These are phyloP conservation scores for Blastocrithidia nonstop DNA, from an alignment of 208 protist species.

Conservation along the genomic window DNA sequence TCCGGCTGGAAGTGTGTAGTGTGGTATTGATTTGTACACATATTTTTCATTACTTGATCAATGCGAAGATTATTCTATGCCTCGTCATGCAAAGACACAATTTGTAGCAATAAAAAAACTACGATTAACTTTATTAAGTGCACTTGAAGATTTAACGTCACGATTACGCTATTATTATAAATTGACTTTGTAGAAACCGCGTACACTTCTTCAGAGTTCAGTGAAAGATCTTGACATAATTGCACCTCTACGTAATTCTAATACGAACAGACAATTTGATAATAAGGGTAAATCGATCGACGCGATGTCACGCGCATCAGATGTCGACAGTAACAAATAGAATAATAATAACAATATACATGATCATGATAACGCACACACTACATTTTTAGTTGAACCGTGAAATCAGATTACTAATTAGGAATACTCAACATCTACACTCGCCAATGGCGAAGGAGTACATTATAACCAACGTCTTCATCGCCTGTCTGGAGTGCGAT, in stretches of 20 bases:
- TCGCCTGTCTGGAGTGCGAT: slow-evolving; percentile 28
- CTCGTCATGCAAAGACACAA: too few species aligned
- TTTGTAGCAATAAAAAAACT: background rate
- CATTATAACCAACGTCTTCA: slow-evolving; percentile 58
- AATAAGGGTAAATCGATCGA: background rate
- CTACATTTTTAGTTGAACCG: slow-evolving; percentile 36
- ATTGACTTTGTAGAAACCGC: background rate
- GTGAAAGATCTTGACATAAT: too few species aligned
- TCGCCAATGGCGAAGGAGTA: slow-evolving; percentile 30
- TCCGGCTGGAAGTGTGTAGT: slow-evolving; percentile 35
- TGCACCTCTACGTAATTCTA: too few species aligned
- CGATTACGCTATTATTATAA: slow-evolving; percentile 3
- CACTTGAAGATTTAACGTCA: background rate
- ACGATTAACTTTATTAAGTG: background rate
- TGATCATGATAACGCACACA: slow-evolving; percentile 2
- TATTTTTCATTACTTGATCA: slow-evolving; percentile 1
- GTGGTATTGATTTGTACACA: slow-evolving; percentile 10
- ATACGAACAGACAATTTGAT: background rate
- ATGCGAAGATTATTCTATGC: too few species aligned
- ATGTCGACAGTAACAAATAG: too few species aligned
- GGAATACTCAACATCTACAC: slow-evolving; percentile 4
- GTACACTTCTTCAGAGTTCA: too few species aligned
- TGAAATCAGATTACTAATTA: slow-evolving; percentile 19
- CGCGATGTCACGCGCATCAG: background rate
- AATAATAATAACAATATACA: background rate